Evolutionary conservation across 2,329 filamentous ascomycete genomes (phyloP).

Genomic region (Pseudogymnoascus sp.): DNA sequence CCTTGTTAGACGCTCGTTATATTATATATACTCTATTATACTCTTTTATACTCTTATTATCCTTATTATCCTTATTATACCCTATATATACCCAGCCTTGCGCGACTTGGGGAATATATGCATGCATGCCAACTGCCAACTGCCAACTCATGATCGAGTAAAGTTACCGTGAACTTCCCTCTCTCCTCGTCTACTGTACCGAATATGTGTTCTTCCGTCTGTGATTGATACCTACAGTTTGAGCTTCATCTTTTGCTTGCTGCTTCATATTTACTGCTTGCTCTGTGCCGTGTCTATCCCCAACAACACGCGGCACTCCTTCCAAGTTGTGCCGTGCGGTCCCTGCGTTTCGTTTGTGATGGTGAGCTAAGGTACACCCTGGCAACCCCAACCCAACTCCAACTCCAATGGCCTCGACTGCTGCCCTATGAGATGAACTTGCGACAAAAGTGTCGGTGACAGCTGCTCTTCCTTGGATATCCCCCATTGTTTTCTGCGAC

Average conservation of each 20-base stretch:
- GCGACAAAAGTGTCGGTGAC: not conserved
- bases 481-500: not conserved
- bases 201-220: not conserved
- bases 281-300: not conserved
- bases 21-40: not conserved
- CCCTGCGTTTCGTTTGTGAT: not conserved
- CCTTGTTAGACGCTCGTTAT: not conserved
- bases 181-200: not conserved
- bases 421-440: not conserved
- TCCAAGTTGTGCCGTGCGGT: not conserved
- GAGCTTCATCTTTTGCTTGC: not conserved
- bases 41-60: not conserved
- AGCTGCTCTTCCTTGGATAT: not conserved
- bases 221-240: not conserved
- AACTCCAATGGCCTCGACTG: not conserved
- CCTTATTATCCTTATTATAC: not conserved
- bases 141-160: not conserved
- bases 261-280: not conserved
- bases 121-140: not conserved
- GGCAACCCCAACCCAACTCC: not conserved
- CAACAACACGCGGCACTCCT: not conserved
- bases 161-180: not conserved
- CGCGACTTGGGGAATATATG: not conserved
- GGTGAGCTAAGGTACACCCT: not conserved
- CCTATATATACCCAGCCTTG: not conserved